These are phyloP conservation scores for Polyplosphaeria fusca DNA, from an alignment of 495 filamentous ascomycete species.

Conservation along the genomic window DNA sequence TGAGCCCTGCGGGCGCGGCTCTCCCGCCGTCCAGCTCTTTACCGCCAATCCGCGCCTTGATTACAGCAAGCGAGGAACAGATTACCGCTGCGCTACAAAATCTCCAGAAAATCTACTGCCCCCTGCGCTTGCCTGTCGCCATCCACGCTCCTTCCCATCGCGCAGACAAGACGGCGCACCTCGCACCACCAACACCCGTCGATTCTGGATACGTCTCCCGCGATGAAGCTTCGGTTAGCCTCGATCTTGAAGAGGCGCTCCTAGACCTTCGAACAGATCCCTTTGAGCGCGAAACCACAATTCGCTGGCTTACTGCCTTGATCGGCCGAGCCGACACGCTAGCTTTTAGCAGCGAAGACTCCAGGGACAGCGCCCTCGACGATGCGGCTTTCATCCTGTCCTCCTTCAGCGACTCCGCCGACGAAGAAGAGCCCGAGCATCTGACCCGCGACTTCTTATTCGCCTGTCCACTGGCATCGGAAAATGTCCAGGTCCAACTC, in stretches of 20 bases:
- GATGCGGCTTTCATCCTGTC: constrained; percentile 18
- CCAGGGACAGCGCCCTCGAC: constrained; percentile 3
- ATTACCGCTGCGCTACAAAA: constrained; percentile 11
- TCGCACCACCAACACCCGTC: background rate
- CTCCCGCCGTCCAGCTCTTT: constrained; percentile 20
- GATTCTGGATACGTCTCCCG: constrained; percentile 26
- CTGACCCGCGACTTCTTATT: constrained; percentile 18
- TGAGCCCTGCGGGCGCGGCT: constrained; percentile 8
- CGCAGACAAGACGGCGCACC: too few relatives aligned
- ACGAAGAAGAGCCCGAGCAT: background rate
- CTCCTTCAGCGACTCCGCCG: constrained; percentile 9
- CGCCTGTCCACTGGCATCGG: background rate
- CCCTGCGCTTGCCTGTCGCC: constrained; percentile 8
- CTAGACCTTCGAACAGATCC: constrained; percentile 8
- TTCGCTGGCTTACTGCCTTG: constrained; percentile 22
- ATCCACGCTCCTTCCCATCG: background rate
- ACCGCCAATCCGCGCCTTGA: constrained; percentile 10
- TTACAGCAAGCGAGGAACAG: background rate
- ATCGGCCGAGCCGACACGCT: constrained; percentile 15
- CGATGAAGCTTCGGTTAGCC: constrained; percentile 10
- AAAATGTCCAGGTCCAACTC: constrained; percentile 5
- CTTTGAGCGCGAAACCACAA: constrained; percentile 13
- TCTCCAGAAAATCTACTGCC: constrained; percentile 13
- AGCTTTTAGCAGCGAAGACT: constrained; percentile 3
- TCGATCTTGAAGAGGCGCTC: background rate